phyloP scores from a whole-genome alignment of 1,139 yeast genomes.

The Martiniozyma asiatica region DNA sequence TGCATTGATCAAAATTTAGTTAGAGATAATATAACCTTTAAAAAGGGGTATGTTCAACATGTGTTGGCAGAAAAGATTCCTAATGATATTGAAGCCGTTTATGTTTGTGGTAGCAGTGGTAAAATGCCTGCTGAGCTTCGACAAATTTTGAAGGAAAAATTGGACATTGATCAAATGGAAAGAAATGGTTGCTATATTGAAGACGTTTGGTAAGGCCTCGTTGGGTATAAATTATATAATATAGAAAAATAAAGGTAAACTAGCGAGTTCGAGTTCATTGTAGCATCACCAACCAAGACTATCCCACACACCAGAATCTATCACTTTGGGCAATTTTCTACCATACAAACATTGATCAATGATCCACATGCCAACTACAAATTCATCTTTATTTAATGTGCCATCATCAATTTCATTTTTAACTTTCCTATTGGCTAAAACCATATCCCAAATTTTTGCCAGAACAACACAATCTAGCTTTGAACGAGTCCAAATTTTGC shows the following conservation, averaged over 20 bases:
- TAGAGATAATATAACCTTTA: conserved; percentile 20
- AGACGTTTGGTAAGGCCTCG: conserved; percentile 6
- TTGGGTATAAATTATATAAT: no score
- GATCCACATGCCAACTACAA: conserved; percentile 90
- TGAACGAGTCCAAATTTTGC: conserved; percentile 72
- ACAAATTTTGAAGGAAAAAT: conserved; percentile 53
- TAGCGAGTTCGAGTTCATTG: no score
- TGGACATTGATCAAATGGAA: conserved; percentile 26
- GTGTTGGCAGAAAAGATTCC: no score
- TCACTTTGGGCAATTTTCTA: conserved; percentile 63
- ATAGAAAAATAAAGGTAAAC: no score
- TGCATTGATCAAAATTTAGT: conserved; percentile 17
- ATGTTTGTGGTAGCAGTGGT: conserved; percentile 88
- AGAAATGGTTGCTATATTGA: conserved; percentile 3
- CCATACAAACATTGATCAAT: conserved; percentile 96
- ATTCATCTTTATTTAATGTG: conserved; percentile 65
- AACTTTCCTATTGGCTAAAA: conserved; percentile 55
- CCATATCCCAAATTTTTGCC: conserved; percentile 55
- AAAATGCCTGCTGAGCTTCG: conserved; percentile 90
- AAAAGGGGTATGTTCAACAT: conserved; percentile 55
- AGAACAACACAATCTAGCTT: conserved; percentile 54
- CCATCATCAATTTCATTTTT: conserved; percentile 37
- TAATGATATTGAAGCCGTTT: conserved; percentile 52
- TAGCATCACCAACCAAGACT: no score
- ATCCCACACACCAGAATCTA: conserved; percentile 51